Percentiles rank a stretch among this genome's conserved stretches.
phyloP scores from a whole-genome alignment of 148 eudicot species.

The Fagopyrum homotropicum region DNA sequence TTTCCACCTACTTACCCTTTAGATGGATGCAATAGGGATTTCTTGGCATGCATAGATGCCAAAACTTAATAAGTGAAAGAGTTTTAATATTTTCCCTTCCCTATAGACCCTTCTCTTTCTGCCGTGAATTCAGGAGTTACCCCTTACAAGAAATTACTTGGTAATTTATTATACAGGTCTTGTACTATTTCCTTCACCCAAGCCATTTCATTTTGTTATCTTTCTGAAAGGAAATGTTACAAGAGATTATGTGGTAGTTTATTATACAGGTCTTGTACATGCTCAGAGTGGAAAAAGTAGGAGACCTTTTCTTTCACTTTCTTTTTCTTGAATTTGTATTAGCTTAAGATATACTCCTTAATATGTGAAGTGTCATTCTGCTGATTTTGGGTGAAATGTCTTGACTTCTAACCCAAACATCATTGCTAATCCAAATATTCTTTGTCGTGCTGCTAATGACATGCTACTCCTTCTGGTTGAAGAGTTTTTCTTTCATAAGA shows the following conservation, averaged over 20 bases:
- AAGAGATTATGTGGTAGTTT: neutral
- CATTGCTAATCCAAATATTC: neutral
- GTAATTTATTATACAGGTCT: neutral
- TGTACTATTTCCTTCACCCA: neutral
- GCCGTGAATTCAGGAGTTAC: neutral
- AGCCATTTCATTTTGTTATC: neutral
- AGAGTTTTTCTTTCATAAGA: neutral
- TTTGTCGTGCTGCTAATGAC: neutral
- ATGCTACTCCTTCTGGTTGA: neutral
- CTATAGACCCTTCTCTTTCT: slow-evolving; percentile 11
- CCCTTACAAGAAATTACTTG: neutral
- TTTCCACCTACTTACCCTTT: neutral
- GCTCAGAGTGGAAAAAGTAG: neutral
- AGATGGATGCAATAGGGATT: neutral
- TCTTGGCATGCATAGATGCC: neutral
- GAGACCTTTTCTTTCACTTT: neutral
- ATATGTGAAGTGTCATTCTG: neutral
- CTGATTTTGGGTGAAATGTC: neutral
- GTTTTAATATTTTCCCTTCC: neutral
- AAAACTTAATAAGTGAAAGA: neutral
- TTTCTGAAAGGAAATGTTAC: neutral
- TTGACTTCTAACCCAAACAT: neutral
- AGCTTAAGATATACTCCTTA: neutral
- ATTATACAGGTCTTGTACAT: neutral
- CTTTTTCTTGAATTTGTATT: neutral